These are phyloP conservation scores for Paspalum notatum DNA, from an alignment of 176 grass and related monocot species.

Conservation along the genomic window DNA sequence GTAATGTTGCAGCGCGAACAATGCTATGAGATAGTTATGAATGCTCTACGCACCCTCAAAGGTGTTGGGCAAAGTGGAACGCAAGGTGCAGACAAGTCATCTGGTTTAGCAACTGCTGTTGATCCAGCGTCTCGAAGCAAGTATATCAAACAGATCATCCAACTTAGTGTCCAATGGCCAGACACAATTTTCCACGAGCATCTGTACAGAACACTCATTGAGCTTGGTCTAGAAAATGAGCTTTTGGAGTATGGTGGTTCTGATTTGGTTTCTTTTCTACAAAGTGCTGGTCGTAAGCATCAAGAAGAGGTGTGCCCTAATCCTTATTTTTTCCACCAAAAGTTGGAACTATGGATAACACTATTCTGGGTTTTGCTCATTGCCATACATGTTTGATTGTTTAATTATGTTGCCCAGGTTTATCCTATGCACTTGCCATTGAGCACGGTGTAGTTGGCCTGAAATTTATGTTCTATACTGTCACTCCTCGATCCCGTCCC, in stretches of 20 bases:
- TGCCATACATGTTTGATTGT: not conserved
- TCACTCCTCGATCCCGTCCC: not conserved
- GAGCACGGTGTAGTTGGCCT: not conserved
- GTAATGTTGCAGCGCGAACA: conserved; percentile 63
- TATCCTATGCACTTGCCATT: not conserved
- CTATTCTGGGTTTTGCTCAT: not conserved
- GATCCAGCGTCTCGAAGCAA: conserved; percentile 82
- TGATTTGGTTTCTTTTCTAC: conserved; percentile 92
- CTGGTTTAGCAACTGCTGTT: conserved; percentile 52
- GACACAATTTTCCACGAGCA: conserved; percentile 86
- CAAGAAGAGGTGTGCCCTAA: conserved; percentile 61
- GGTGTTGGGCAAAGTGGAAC: conserved; percentile 55
- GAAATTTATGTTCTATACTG: not conserved
- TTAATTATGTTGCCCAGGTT: conserved; percentile 8
- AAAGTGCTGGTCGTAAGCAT: conserved; percentile 78
- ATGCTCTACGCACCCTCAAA: conserved; percentile 73
- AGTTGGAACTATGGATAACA: not conserved
- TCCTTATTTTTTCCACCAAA: conserved; percentile 25
- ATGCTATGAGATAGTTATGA: conserved; percentile 89
- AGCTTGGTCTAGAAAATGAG: conserved; percentile 89
- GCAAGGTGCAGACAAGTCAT: conserved; percentile 38
- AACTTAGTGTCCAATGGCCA: conserved; percentile 82
- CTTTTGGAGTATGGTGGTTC: conserved; percentile 93
- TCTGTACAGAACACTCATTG: conserved; percentile 85
- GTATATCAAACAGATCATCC: conserved; percentile 86